These are phyloP conservation scores for Phytophthora capsici DNA, from an alignment of 352 stramenopile species.

Conservation along the genomic window DNA sequence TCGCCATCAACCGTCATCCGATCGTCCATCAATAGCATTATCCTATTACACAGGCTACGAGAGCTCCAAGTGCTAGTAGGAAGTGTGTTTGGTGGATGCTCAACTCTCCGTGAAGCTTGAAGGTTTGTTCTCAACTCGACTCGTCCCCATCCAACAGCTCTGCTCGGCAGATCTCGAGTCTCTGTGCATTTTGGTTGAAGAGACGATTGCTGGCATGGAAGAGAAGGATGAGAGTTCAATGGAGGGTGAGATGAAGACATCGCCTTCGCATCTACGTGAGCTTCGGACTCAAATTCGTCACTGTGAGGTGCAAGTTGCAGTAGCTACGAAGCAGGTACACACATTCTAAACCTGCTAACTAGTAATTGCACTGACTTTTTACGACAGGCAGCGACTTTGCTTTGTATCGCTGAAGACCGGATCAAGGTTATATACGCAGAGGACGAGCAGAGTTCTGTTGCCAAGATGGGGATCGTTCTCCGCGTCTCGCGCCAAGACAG, in stretches of 20 bases:
- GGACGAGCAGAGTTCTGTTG: slow-evolving; percentile 25
- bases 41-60: slow-evolving; percentile 20
- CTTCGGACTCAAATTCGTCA: slow-evolving; percentile 25
- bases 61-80: slow-evolving; percentile 15
- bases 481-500: slow-evolving; percentile 51
- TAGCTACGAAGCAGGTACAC: slow-evolving; percentile 26
- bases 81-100: slow-evolving; percentile 1
- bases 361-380: no score
- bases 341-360: background rate
- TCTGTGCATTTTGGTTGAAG: slow-evolving; percentile 28
- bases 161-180: slow-evolving; percentile 14
- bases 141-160: slow-evolving; percentile 6
- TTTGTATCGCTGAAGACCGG: slow-evolving; percentile 37
- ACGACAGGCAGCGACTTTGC: slow-evolving; percentile 28
- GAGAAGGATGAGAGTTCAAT: background rate
- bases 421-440: slow-evolving; percentile 54
- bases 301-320: slow-evolving; percentile 37
- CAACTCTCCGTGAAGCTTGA: background rate
- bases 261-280: slow-evolving; percentile 12
- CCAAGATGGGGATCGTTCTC: slow-evolving; percentile 39
- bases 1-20: no score
- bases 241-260: slow-evolving; percentile 7
- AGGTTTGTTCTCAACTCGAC: background rate
- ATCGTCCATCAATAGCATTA: no score
- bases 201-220: slow-evolving; percentile 3